Conservation (phyloP, 495 filamentous ascomycete genomes). For the Terfezia claveryi region DNA sequence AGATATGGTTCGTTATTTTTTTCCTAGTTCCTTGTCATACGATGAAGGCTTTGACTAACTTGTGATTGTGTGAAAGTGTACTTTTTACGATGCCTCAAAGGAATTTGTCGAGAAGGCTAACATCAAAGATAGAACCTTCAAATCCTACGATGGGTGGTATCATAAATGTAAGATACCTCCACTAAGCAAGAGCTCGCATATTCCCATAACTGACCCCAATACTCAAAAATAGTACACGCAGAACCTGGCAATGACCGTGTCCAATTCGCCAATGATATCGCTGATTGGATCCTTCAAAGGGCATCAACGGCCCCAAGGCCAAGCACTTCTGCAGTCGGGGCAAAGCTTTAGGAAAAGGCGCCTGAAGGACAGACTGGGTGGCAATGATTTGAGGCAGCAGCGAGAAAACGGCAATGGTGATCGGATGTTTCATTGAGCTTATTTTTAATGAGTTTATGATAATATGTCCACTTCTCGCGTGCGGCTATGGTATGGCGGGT, state of each 20-base stretch:
- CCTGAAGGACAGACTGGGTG: too few species aligned
- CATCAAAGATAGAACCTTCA: slow-evolving; percentile 44
- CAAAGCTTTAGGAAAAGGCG: too few species aligned
- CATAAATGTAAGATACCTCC: slow-evolving; percentile 33
- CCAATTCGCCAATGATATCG: slow-evolving; percentile 46
- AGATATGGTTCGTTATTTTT: slow-evolving; percentile 26
- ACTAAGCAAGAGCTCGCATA: neutral
- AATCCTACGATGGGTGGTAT: slow-evolving; percentile 52
- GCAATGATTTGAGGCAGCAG: too few species aligned
- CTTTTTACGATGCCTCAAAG: slow-evolving; percentile 37
- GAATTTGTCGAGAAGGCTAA: slow-evolving; percentile 28
- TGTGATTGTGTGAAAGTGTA: slow-evolving; percentile 22
- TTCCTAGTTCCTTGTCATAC: too few species aligned
- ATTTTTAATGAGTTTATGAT: too few species aligned
- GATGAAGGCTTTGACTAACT: neutral
- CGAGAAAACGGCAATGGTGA: too few species aligned
- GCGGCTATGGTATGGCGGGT: too few species aligned
- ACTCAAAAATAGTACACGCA: slow-evolving; percentile 31
- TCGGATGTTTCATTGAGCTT: too few species aligned
- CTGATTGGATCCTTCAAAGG: slow-evolving; percentile 47
- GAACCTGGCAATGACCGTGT: slow-evolving; percentile 40
- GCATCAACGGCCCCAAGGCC: neutral
- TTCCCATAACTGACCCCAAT: too few species aligned
- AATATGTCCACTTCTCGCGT: too few species aligned
- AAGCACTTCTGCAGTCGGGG: too few species aligned